Base-by-base conservation (phyloP, 2,329 filamentous ascomycete genomes). In the Penicillium sp. region DNA sequence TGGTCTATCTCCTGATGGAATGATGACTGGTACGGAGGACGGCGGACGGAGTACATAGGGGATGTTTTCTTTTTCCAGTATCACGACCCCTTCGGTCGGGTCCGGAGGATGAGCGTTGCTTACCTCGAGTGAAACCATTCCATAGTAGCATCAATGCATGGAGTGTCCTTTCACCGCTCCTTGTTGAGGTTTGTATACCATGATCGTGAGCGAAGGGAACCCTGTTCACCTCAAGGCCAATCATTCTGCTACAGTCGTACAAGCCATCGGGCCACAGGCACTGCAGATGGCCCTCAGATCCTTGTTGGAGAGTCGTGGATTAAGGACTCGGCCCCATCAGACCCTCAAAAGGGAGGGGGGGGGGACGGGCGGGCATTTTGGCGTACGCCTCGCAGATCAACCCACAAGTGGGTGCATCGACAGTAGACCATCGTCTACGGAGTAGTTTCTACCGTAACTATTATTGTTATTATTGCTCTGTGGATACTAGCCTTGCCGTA, bases 221-320 rank as follows among this genome's bases (percentile, higher is more conserved):
- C 37, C 38, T 55, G 38, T 35, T 33, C 19, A 33, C 16, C 8
- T 22, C n/a, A 25, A 55, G 40, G 38, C 35, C 49, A 52, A 49
- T 45, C 30, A 58, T 28, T 53, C 52, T 56, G 40, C 52, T 48
- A 60, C 40, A 46, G 52, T 57, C 19, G 53, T 33, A 59, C 56
- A 62, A 51, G 2, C 40, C 26, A 37, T 55, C 54, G 54, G 49
- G 22, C 57, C 30, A 33, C 37, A 38, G 57, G 57, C 13, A 56
- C 52, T 60, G 61, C 52, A 56, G 55, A 55, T 55, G 55, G 51
- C 58, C 61, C 52, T 43, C 26, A 52, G 46, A 62, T 62, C 28
- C 57, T 43, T 59, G 37, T 48, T 59, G 45, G 7, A 28, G 11
- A 48, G 45, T 30, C 10, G 35, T 40, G 14, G 43, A 51, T 33